Evolutionary conservation across 129 eudicot species (phyloP).

Genomic region (Artemisia argyi): DNA sequence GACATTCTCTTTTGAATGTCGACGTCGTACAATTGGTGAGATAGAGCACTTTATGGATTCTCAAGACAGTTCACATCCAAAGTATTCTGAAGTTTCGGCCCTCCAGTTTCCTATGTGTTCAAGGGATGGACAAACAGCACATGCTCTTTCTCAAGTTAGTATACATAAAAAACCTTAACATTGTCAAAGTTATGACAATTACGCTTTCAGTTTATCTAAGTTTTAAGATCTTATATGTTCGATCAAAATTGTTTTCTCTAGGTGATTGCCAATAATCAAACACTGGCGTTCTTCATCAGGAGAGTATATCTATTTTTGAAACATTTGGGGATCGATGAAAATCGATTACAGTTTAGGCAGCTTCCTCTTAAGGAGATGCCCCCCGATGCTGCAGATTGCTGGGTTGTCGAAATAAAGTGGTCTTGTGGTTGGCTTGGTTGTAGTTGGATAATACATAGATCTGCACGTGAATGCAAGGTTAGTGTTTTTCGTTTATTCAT

Average conservation of each 20-base stretch:
- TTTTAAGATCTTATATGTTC: too few species aligned
- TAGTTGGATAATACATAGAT: conserved; percentile 78
- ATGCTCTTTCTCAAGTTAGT: conserved; percentile 51
- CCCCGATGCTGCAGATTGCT: conserved; percentile 77
- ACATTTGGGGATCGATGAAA: conserved; percentile 57
- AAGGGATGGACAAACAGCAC: conserved; percentile 57
- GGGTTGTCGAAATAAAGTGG: conserved; percentile 73
- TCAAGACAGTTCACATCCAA: conserved; percentile 57
- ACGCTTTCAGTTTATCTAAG: too few species aligned
- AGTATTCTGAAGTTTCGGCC: conserved; percentile 52
- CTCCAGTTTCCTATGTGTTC: conserved; percentile 66
- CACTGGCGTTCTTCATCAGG: conserved; percentile 70
- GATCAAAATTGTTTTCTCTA: conserved; percentile 1
- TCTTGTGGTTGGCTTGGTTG: too few species aligned
- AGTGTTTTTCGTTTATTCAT: conserved; percentile 1
- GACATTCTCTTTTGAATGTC: conserved; percentile 62
- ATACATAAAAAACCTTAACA: conserved; percentile 35
- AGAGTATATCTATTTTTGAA: conserved; percentile 65
- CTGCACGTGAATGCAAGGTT: conserved; percentile 69
- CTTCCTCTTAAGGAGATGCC: conserved; percentile 88
- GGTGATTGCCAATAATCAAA: conserved; percentile 71
- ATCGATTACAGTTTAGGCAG: conserved; percentile 59
- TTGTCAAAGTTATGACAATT: conserved; percentile 36
- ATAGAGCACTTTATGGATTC: conserved; percentile 72
- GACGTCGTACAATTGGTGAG: conserved; percentile 68